Evolutionary conservation across 164 flowering plant genomes (phyloP).

Genomic region (Aristolochia contorta): DNA sequence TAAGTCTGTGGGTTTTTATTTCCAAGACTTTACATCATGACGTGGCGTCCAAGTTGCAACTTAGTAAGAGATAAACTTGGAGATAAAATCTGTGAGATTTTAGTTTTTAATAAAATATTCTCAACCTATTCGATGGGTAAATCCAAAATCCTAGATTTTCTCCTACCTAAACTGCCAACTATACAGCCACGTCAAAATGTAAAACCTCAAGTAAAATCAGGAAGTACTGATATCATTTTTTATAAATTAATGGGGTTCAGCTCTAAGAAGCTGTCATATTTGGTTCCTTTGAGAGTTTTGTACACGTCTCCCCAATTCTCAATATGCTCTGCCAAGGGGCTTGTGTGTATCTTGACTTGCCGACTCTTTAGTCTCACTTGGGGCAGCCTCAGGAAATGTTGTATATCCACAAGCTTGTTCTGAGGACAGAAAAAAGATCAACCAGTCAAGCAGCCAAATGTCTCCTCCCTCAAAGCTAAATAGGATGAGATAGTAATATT

Average conservation of each 20-base stretch:
- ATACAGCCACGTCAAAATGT: too few species aligned
- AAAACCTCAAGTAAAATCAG: too few species aligned
- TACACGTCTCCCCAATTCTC: conserved; percentile 63
- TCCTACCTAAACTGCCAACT: too few species aligned
- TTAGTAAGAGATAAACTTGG: too few species aligned
- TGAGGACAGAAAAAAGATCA: background rate
- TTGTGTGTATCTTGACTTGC: conserved; percentile 86
- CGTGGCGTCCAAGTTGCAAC: too few species aligned
- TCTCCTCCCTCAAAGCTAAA: background rate
- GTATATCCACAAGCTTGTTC: conserved; percentile 63
- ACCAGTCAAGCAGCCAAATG: background rate
- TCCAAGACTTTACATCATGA: too few species aligned
- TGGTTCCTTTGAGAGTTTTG: conserved; percentile 53
- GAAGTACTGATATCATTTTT: too few species aligned
- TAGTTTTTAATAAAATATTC: too few species aligned
- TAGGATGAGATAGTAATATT: background rate
- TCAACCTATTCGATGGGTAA: too few species aligned
- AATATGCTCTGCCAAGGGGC: conserved; percentile 48
- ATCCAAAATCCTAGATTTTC: too few species aligned
- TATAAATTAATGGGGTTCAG: background rate
- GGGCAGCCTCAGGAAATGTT: conserved; percentile 59
- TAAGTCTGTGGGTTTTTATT: too few species aligned
- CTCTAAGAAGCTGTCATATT: conserved; percentile 42
- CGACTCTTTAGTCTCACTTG: conserved; percentile 44
- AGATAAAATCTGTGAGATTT: too few species aligned